These are phyloP conservation scores for Gastroboletus turbinatus DNA, from an alignment of 1,284 basidiomycete species.

Conservation along the genomic window DNA sequence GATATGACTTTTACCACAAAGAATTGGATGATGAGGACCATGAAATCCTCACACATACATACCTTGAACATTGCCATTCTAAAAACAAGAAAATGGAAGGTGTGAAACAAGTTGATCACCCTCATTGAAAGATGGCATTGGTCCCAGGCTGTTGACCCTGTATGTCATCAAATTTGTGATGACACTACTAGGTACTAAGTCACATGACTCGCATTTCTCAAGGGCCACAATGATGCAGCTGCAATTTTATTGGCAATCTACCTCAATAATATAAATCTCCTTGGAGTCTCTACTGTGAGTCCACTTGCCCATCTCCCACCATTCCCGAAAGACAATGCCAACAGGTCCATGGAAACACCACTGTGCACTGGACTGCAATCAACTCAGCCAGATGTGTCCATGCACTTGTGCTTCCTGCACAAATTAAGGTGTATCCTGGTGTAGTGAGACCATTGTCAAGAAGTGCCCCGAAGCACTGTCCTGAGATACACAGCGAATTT, in stretches of 20 bases:
- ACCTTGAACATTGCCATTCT: no score
- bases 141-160: slow-evolving; percentile 58
- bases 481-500: slow-evolving; percentile 78
- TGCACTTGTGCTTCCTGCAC: slow-evolving; percentile 60
- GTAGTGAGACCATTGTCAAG: slow-evolving; percentile 63
- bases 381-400: slow-evolving; percentile 75
- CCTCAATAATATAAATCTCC: slow-evolving; percentile 56
- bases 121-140: no score
- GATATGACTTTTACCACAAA: no score
- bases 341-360: slow-evolving; percentile 78
- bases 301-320: neutral
- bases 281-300: slow-evolving; percentile 79
- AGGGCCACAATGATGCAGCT: slow-evolving; percentile 87
- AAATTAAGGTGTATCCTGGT: slow-evolving; percentile 66
- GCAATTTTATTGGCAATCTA: slow-evolving; percentile 76
- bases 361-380: slow-evolving; percentile 56
- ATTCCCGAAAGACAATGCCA: neutral
- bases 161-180: slow-evolving; percentile 26
- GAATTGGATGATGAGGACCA: no score
- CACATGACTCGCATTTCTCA: slow-evolving; percentile 2
- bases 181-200: neutral
- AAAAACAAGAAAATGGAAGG: no score
- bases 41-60: no score
- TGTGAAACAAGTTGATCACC: no score
- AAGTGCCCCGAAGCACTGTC: slow-evolving; percentile 46